Evolutionary conservation across 208 protist species (phyloP).

Genomic region (Trypanosoma caninum): DNA sequence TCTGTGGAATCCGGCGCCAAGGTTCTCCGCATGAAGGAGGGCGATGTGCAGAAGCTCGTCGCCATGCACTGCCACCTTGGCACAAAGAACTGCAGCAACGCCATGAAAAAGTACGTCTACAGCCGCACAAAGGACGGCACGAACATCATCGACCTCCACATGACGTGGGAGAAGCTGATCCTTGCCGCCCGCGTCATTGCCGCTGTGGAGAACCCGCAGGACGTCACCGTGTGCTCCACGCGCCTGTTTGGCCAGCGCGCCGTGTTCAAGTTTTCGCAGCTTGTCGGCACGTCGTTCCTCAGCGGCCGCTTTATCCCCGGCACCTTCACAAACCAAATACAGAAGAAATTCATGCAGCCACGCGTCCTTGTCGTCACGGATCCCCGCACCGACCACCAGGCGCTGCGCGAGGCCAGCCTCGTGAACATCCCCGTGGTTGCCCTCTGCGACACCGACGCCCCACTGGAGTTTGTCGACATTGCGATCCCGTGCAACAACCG

Average conservation of each 20-base stretch:
- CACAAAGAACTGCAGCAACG: constrained; percentile 91
- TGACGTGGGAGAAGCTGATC: constrained; percentile 99
- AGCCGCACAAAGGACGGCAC: constrained; percentile 84
- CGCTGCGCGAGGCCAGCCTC: constrained; percentile 96
- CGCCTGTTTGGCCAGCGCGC: constrained; percentile 95
- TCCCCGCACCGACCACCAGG: constrained; percentile 96
- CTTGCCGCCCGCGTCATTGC: constrained; percentile 98
- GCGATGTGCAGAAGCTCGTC: constrained; percentile 97
- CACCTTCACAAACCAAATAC: constrained; percentile 99
- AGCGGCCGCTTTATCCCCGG: constrained; percentile 97
- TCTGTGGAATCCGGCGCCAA: constrained; percentile 71
- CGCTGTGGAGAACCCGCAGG: constrained; percentile 98
- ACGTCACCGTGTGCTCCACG: constrained; percentile 96
- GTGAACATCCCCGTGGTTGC: constrained; percentile 99
- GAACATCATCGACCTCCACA: constrained; percentile 98
- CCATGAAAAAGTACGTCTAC: constrained; percentile 97
- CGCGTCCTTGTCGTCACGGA: constrained; percentile 98
- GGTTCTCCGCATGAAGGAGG: constrained; percentile 69
- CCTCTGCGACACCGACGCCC: constrained; percentile 98
- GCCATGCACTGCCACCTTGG: constrained; percentile 96
- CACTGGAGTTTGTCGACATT: constrained; percentile 97
- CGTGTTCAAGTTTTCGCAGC: constrained; percentile 97
- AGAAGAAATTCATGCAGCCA: constrained; percentile 98
- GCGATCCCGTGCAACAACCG: constrained; percentile 99
- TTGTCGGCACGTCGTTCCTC: constrained; percentile 92